phyloP scores from a whole-genome alignment of 2,329 filamentous ascomycete genomes.

The Plenodomus tracheiphilus region DNA sequence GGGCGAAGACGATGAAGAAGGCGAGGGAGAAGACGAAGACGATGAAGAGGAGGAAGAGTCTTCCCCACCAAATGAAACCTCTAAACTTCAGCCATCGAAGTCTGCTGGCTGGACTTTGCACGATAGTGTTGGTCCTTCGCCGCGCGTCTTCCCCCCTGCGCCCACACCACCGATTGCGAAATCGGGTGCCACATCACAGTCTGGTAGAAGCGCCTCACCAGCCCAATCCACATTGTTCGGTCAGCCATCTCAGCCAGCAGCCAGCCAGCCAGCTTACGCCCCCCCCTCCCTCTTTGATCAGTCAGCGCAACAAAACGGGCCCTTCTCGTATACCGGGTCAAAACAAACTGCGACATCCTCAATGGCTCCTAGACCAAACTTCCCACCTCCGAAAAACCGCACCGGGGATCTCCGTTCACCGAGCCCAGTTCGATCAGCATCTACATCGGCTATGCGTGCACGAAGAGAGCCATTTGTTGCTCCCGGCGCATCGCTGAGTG shows the following conservation, averaged over 20 bases:
- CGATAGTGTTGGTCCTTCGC: slow-evolving; percentile 27
- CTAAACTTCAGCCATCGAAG: slow-evolving; percentile 18
- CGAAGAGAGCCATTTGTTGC: slow-evolving; percentile 38
- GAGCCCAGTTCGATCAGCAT: slow-evolving; percentile 66
- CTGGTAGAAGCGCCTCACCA: slow-evolving; percentile 21
- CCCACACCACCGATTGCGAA: slow-evolving; percentile 37
- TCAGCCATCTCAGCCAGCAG: slow-evolving; percentile 12
- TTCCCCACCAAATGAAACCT: slow-evolving; percentile 23
- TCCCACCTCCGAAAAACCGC: slow-evolving; percentile 55
- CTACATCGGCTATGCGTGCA: slow-evolving; percentile 50
- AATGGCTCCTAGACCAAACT: slow-evolving; percentile 46
- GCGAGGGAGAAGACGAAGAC: slow-evolving; percentile 42
- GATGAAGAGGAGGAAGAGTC: slow-evolving; percentile 47
- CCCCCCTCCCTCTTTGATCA: slow-evolving; percentile 23
- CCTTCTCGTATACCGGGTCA: slow-evolving; percentile 6
- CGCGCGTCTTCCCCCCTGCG: slow-evolving; percentile 32
- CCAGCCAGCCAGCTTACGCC: slow-evolving; percentile 9
- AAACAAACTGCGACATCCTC: slow-evolving; percentile 12
- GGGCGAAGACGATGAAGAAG: slow-evolving; percentile 47
- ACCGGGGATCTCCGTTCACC: slow-evolving; percentile 66
- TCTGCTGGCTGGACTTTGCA: slow-evolving; percentile 17
- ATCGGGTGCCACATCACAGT: slow-evolving; percentile 28
- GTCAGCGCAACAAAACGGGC: slow-evolving; percentile 8
- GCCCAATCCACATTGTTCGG: slow-evolving; percentile 23
- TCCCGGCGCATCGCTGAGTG: slow-evolving; percentile 35